Conservation (phyloP, 495 filamentous ascomycete genomes). For the Aeminium ludgeri region DNA sequence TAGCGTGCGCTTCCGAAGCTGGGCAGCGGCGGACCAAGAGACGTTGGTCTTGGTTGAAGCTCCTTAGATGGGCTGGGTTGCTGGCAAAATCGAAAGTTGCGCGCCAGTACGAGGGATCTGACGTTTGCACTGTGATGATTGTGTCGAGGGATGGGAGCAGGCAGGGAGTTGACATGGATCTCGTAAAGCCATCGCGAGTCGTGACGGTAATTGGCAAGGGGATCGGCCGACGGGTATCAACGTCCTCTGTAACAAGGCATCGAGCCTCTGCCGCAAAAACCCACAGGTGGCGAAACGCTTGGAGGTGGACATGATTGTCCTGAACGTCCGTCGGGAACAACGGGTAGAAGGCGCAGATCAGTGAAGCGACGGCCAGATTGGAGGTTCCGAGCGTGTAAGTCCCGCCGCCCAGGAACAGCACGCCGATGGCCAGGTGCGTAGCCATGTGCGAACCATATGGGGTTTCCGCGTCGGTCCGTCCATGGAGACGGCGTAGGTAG, state of each 20-base stretch:
- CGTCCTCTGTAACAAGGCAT: slow-evolving; percentile 71
- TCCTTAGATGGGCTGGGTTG: slow-evolving; percentile 44
- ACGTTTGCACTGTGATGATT: slow-evolving; percentile 49
- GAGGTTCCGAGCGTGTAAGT: slow-evolving; percentile 84
- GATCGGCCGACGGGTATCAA: slow-evolving; percentile 63
- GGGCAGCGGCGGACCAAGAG: slow-evolving; percentile 69
- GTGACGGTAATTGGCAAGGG: slow-evolving; percentile 49
- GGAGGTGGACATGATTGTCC: slow-evolving; percentile 85
- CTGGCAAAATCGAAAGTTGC: slow-evolving; percentile 60
- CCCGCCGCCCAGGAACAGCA: slow-evolving; percentile 81
- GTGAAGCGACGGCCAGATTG: slow-evolving; percentile 64
- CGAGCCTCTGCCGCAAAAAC: slow-evolving; percentile 80
- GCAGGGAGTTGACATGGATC: slow-evolving; percentile 39
- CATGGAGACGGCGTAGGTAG: slow-evolving; percentile 73
- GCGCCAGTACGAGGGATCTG: slow-evolving; percentile 65
- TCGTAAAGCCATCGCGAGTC: slow-evolving; percentile 31
- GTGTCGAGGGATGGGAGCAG: slow-evolving; percentile 64
- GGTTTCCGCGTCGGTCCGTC: slow-evolving; percentile 66
- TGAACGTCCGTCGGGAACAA: slow-evolving; percentile 75
- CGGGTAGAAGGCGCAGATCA: slow-evolving; percentile 87
- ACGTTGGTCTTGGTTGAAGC: slow-evolving; percentile 59
- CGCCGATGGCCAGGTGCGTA: slow-evolving; percentile 76
- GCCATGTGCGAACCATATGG: slow-evolving; percentile 90
- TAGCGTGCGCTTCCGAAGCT: slow-evolving; percentile 42
- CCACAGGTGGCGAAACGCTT: slow-evolving; percentile 97